Conservation (phyloP, 2,329 filamentous ascomycete genomes). For the Aureobasidium vineae region DNA sequence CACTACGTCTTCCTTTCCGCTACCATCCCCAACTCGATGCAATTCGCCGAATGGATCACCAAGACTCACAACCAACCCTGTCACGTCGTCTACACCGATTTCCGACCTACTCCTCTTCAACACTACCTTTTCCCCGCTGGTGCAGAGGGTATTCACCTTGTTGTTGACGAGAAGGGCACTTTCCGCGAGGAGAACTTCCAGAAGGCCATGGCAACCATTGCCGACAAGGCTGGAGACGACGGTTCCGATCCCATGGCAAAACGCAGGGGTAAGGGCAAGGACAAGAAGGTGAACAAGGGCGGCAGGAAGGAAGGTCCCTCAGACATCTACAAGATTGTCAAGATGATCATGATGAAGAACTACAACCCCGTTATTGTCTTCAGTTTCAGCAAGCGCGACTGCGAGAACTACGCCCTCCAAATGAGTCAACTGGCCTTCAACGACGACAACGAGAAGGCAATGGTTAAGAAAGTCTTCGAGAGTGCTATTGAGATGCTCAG, state of each 20-base stretch:
- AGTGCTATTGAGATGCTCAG: conserved; percentile 91
- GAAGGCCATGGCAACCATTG: conserved; percentile 86
- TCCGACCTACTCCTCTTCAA: conserved; percentile 91
- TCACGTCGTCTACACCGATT: conserved; percentile 98
- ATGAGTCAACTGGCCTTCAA: conserved; percentile 91
- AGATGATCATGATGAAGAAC: conserved; percentile 97
- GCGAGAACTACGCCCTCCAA: conserved; percentile 82
- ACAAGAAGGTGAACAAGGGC: conserved; percentile 89
- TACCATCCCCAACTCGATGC: conserved; percentile 97
- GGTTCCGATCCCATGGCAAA: conserved; percentile 75
- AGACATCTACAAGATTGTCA: conserved; percentile 96
- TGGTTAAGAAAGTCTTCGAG: conserved; percentile 91
- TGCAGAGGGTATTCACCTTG: conserved; percentile 85
- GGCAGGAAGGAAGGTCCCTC: conserved; percentile 66
- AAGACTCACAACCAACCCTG: conserved; percentile 98
- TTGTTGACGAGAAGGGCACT: conserved; percentile 94
- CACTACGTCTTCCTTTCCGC: conserved; percentile 97
- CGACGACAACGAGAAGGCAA: conserved; percentile 88
- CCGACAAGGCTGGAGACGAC: conserved; percentile 82
- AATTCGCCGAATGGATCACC: conserved; percentile 98
- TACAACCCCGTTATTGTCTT: conserved; percentile 99
- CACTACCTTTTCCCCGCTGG: conserved; percentile 97
- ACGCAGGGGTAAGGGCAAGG: conserved; percentile 81
- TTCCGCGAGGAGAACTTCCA: conserved; percentile 99
- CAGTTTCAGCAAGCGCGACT: conserved; percentile 98